Evolutionary conservation across 2,329 filamentous ascomycete species (phyloP).

Genomic region (Lecanosticta acicola): DNA sequence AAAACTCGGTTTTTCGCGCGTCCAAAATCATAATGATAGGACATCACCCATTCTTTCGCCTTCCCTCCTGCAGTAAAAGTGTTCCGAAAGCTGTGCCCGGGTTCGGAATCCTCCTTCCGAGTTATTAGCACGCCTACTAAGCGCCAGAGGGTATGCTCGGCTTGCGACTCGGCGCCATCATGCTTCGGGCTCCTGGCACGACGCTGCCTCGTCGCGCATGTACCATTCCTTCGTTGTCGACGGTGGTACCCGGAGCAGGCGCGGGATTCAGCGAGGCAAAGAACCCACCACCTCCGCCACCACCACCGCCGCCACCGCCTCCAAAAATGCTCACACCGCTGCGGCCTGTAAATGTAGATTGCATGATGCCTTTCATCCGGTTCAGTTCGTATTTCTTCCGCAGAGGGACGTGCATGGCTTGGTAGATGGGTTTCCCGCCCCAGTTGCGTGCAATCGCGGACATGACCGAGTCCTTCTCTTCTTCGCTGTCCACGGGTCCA

Average conservation of each 20-base stretch:
- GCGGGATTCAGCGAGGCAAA: slow-evolving; percentile 4
- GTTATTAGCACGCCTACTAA: no score
- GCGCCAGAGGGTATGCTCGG: slow-evolving; percentile 20
- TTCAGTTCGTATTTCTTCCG: slow-evolving; percentile 54
- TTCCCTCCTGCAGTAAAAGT: no score
- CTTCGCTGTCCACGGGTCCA: slow-evolving; percentile 84
- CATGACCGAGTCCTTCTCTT: slow-evolving; percentile 89
- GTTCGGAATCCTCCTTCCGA: no score
- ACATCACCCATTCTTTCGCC: no score
- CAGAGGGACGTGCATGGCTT: slow-evolving; percentile 52
- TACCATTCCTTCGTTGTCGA: slow-evolving; percentile 17
- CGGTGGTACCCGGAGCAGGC: slow-evolving; percentile 7
- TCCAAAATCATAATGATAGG: no score
- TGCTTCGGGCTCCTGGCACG: slow-evolving; percentile 21
- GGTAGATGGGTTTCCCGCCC: slow-evolving; percentile 70
- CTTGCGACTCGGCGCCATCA: slow-evolving; percentile 24
- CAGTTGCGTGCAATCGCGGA: slow-evolving; percentile 61
- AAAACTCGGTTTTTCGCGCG: no score
- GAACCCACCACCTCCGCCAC: slow-evolving; percentile 6
- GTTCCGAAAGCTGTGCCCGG: no score
- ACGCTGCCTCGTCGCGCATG: slow-evolving; percentile 21
- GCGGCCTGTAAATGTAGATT: slow-evolving; percentile 47
- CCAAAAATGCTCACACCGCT: slow-evolving; percentile 12
- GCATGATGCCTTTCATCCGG: slow-evolving; percentile 59
- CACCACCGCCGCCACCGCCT: slow-evolving; percentile 13